phyloP scores from a whole-genome alignment of 176 grass and related monocot species.

The Urochloa ruziziensis region DNA sequence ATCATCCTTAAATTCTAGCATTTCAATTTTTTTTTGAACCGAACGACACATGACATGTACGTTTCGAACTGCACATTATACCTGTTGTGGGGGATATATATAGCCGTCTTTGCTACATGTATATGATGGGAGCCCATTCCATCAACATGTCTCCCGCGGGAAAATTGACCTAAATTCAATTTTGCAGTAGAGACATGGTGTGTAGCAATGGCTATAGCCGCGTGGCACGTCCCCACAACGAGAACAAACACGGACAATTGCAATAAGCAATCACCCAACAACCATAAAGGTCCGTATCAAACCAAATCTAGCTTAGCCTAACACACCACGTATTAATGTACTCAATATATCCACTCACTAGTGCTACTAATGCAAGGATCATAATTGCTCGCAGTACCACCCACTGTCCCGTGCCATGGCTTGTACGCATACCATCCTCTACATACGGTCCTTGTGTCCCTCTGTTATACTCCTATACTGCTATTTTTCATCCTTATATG shows the following conservation, averaged over 20 bases:
- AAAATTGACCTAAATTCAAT: not conserved
- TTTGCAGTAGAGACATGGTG: not conserved
- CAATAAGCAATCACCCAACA: not conserved
- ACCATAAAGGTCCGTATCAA: not conserved
- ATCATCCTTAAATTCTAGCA: too few relatives aligned
- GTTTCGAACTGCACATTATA: too few relatives aligned
- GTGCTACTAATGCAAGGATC: not conserved
- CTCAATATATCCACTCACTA: not conserved
- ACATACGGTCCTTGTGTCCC: not conserved
- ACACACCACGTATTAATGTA: not conserved
- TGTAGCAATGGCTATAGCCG: not conserved
- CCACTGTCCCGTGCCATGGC: slow-evolving; percentile 6
- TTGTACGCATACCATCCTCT: not conserved
- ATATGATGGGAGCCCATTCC: too few relatives aligned
- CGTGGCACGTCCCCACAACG: not conserved
- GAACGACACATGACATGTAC: too few relatives aligned
- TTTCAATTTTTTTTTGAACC: too few relatives aligned
- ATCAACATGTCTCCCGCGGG: too few relatives aligned
- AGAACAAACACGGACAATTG: too few relatives aligned
- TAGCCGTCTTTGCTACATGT: too few relatives aligned
- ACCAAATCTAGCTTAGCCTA: not conserved
- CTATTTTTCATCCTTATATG: not conserved
- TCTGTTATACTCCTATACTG: too few relatives aligned
- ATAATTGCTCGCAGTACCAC: not conserved
- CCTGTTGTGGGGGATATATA: too few relatives aligned